Conservation (phyloP, 352 stramenopile species). For the Phytophthora sp. region DNA sequence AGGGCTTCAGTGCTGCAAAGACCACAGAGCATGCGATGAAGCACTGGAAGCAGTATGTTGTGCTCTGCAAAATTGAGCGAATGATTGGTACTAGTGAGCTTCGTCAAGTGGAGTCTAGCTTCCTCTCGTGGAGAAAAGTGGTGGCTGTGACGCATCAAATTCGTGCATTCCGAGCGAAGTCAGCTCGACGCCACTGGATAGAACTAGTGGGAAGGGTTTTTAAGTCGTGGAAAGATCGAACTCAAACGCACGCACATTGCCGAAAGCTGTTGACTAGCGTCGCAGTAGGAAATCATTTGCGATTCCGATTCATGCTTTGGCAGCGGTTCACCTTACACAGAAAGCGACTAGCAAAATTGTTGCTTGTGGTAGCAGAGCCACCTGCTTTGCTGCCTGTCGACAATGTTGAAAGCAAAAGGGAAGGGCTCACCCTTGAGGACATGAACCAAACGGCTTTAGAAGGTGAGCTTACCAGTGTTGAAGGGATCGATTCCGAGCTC, state of each 20-base stretch:
- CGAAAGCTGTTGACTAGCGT: slow-evolving; percentile 44
- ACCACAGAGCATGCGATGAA: slow-evolving; percentile 8
- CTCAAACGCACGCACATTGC: slow-evolving; percentile 30
- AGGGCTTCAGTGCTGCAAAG: slow-evolving; percentile 10
- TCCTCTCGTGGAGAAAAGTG: slow-evolving; percentile 55
- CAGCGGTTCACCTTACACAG: slow-evolving; percentile 40
- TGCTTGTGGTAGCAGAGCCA: slow-evolving; percentile 19
- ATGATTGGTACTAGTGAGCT: slow-evolving; percentile 45
- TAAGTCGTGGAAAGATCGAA: slow-evolving; percentile 41
- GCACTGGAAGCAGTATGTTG: slow-evolving; percentile 50
- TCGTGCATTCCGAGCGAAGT: slow-evolving; percentile 25
- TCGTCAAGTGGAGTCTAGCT: slow-evolving; percentile 21
- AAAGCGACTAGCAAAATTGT: slow-evolving; percentile 33
- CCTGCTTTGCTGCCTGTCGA: neutral
- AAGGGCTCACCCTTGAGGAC: too few species aligned
- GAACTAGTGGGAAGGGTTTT: slow-evolving; percentile 27
- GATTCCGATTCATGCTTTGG: slow-evolving; percentile 66
- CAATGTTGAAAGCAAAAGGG: neutral
- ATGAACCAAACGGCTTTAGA: too few species aligned
- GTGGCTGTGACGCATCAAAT: slow-evolving; percentile 25
- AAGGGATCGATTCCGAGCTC: neutral
- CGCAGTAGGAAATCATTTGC: slow-evolving; percentile 37
- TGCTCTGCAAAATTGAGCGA: slow-evolving; percentile 53
- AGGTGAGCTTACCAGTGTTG: neutral
- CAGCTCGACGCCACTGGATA: slow-evolving; percentile 2